Percentiles rank a stretch among this genome's conserved stretches.
Conservation (phyloP, 352 stramenopile genomes). For the Pythium angustatum region DNA sequence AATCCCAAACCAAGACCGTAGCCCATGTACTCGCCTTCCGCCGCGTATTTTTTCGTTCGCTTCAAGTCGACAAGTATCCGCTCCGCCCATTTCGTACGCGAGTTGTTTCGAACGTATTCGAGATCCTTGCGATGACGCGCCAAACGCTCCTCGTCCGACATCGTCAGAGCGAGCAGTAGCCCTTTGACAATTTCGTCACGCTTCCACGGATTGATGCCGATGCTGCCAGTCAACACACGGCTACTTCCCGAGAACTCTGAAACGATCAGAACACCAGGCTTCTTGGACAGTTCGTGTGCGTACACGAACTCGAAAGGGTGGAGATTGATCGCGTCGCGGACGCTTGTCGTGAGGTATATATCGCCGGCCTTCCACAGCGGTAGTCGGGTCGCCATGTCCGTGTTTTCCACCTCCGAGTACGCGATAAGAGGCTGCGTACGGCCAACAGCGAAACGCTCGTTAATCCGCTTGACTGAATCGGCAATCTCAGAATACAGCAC, state of each 20-base stretch:
- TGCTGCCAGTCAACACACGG: constrained; percentile 94
- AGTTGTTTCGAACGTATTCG: constrained; percentile 94
- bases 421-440: constrained; percentile 56
- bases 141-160: constrained; percentile 65
- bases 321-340: constrained; percentile 82
- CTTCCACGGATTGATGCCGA: constrained; percentile 99
- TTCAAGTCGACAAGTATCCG: constrained; percentile 98
- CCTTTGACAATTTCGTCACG: constrained; percentile 84
- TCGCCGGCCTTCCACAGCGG: constrained; percentile 75
- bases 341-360: constrained; percentile 72
- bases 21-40: constrained; percentile 92
- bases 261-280: constrained; percentile 92
- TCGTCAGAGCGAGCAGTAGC: constrained; percentile 64
- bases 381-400: constrained; percentile 69
- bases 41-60: constrained; percentile 82
- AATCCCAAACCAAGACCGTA: constrained; percentile 96
- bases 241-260: constrained; percentile 98
- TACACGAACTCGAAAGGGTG: constrained; percentile 90
- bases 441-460: constrained; percentile 48
- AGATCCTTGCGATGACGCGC: constrained; percentile 83
- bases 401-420: constrained; percentile 82
- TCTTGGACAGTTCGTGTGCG: constrained; percentile 70
- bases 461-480: constrained; percentile 68
- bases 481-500: constrained; percentile 64
- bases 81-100: constrained; percentile 96